Conservation (phyloP, 2,329 filamentous ascomycete species). For the Mycocentrospora acerina region DNA sequence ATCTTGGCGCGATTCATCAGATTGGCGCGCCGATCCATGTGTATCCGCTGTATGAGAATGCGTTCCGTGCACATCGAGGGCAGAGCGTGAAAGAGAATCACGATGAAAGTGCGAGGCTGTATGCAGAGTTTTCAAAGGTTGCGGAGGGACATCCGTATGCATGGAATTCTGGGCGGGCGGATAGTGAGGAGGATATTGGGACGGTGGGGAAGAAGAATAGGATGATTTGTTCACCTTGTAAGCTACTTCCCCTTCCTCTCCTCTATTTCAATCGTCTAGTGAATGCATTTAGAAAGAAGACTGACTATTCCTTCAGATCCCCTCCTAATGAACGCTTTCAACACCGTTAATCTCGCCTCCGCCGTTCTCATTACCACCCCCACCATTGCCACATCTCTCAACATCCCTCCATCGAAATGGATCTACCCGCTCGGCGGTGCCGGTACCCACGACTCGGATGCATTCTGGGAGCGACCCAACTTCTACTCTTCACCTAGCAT, state of each 20-base stretch:
- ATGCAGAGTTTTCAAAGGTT: slow-evolving; percentile 61
- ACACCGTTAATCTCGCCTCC: slow-evolving; percentile 65
- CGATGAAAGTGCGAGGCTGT: slow-evolving; percentile 60
- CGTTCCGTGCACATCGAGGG: slow-evolving; percentile 56
- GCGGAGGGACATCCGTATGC: slow-evolving; percentile 56
- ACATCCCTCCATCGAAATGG: slow-evolving; percentile 59
- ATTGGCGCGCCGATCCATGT: slow-evolving; percentile 67
- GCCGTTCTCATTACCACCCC: slow-evolving; percentile 63
- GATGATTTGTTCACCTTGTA: slow-evolving; percentile 70
- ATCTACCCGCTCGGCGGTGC: slow-evolving; percentile 66
- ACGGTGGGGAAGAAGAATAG: slow-evolving; percentile 59
- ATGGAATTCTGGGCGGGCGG: slow-evolving; percentile 58
- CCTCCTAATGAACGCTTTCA: slow-evolving; percentile 71
- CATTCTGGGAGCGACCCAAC: slow-evolving; percentile 65
- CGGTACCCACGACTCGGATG: slow-evolving; percentile 58
- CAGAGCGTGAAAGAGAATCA: slow-evolving; percentile 60
- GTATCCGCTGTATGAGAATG: slow-evolving; percentile 69
- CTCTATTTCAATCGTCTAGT: neutral
- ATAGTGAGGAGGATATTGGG: slow-evolving; percentile 55
- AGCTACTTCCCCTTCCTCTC: slow-evolving; percentile 19
- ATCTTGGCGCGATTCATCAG: slow-evolving; percentile 57
- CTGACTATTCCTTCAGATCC: slow-evolving; percentile 53
- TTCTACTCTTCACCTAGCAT: slow-evolving; percentile 62
- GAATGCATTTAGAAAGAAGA: neutral
- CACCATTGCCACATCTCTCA: slow-evolving; percentile 55